A percentile compares a stretch with the other conserved stretches of the same genome.
Evolutionary conservation across 768 basidiomycete genomes (phyloP).

Genomic region (Auricularia sp.): DNA sequence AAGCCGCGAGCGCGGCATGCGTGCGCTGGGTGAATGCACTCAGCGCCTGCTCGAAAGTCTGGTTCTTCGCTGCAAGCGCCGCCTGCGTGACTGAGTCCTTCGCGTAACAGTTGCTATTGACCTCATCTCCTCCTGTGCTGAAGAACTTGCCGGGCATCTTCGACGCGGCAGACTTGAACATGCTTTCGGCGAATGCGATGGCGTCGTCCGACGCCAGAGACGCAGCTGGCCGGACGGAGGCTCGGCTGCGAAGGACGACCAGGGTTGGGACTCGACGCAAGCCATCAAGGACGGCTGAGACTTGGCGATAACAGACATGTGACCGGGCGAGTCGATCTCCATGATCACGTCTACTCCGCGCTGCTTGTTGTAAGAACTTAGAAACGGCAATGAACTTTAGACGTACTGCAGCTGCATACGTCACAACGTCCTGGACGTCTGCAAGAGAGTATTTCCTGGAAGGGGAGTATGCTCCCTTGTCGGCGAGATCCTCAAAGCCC

Average conservation of each 20-base stretch:
- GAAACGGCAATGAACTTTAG: too few relatives aligned
- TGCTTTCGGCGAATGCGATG: conserved; percentile 42
- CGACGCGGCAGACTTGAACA: conserved; percentile 39
- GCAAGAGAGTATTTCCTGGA: conserved; percentile 38
- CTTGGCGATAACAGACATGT: conserved; percentile 53
- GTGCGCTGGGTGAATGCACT: conserved; percentile 49
- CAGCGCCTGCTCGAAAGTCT: conserved; percentile 55
- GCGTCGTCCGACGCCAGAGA: conserved; percentile 51
- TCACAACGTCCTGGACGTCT: conserved; percentile 50
- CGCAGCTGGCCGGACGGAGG: conserved; percentile 80
- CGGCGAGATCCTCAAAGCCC: conserved; percentile 48
- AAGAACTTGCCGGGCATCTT: conserved; percentile 52
- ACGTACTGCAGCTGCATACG: conserved; percentile 62
- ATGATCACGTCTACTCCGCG: conserved; percentile 64
- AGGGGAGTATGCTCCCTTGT: conserved; percentile 48
- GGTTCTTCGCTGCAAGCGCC: conserved; percentile 37
- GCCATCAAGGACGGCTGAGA: conserved; percentile 69
- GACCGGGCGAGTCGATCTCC: conserved; percentile 82
- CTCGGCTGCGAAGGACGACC: conserved; percentile 43
- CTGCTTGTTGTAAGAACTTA: conserved; percentile 24
- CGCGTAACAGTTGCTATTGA: conserved; percentile 57
- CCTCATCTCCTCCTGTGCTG: conserved; percentile 74
- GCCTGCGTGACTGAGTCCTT: conserved; percentile 50
- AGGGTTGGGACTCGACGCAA: conserved; percentile 34
- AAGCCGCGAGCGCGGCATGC: conserved; percentile 41